Percentiles rank a stretch among this genome's conserved stretches.
Conservation (phyloP, 345 rosid species). For the Pseudoturritis turrita region DNA sequence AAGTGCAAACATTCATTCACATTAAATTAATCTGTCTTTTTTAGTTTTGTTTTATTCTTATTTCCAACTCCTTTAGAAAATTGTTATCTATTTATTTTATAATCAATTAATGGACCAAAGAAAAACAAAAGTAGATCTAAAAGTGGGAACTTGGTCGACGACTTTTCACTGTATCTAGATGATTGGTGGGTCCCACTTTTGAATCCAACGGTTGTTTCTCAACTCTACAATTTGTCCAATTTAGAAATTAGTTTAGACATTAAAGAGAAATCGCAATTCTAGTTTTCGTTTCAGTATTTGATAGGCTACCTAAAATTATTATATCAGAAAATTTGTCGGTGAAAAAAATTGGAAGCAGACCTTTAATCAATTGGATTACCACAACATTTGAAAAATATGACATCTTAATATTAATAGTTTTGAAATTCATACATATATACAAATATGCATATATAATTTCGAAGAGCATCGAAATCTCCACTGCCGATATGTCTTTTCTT, state of each 20-base stretch:
- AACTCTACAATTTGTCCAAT: background rate
- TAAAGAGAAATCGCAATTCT: too few relatives aligned
- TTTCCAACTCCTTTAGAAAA: background rate
- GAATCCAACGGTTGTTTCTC: conserved; percentile 21
- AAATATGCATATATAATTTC: too few relatives aligned
- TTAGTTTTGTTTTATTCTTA: conserved; percentile 10
- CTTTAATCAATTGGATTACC: background rate
- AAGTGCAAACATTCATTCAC: too few relatives aligned
- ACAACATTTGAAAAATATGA: background rate
- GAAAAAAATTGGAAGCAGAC: too few relatives aligned
- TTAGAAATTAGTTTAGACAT: too few relatives aligned
- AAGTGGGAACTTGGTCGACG: conserved; percentile 16
- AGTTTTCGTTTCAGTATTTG: too few relatives aligned
- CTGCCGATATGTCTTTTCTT: too few relatives aligned
- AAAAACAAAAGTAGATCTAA: conserved; percentile 15
- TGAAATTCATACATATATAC: background rate
- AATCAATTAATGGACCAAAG: background rate
- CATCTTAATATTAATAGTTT: background rate
- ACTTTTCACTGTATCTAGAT: conserved; percentile 16
- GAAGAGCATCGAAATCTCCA: too few relatives aligned
- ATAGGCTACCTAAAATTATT: too few relatives aligned
- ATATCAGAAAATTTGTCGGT: too few relatives aligned
- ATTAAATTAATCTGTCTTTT: too few relatives aligned
- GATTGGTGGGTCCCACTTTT: conserved; percentile 14
- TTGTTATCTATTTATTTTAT: background rate